Base-by-base conservation (phyloP, 2,329 filamentous ascomycete species). In the Magnaporthiopsis incrustans region DNA sequence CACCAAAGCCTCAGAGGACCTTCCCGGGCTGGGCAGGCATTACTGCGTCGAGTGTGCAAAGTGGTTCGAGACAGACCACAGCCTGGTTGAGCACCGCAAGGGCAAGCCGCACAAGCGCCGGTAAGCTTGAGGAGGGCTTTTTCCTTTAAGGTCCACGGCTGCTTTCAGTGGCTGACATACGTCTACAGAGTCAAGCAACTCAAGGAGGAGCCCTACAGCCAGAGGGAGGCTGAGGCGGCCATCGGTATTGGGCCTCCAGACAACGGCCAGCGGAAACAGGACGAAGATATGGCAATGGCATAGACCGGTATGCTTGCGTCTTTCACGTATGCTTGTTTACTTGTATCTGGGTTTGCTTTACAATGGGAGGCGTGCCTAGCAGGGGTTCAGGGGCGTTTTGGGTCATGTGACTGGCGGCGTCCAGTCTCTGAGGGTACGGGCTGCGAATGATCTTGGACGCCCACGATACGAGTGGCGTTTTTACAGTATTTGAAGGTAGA, bases 1-100 rank as follows among this genome's bases (percentile, higher is more conserved):
- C 61, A 85, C 87, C 58, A 96, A 97, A 73, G 86, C 89, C 7
- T 78, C 84, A 27, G 94, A 98, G 73, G 95, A 98, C 71, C 82
- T 97, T 50, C 95, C 95, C 3, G 94, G 88, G 0, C 81, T 97
- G 61, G 95, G 95, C 32, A 83, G 86, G 70, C 88, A 88, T 74
- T 98, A 97, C 77, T 99, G 95, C 76, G 82, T 89, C 22, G 90
- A 97, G 77, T 99, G 95, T 76, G 89, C 95, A 67, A 98, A 96
- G 79, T 98, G 91, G 89, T 98, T 96, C 75, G 94, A 98, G 75
- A 89, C 87, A 61, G 90, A 95, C 69, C 76, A 84, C 70, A 96
- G 91, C 70, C 79, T 96, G 65, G 81, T 83, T 50, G 82, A 85
- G 33, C 95, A 99, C 77, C 82, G 82, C 65, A 91, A 89, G 75